Base-by-base conservation (phyloP, 2,329 filamentous ascomycete genomes). In the Colletotrichum eremochloae region DNA sequence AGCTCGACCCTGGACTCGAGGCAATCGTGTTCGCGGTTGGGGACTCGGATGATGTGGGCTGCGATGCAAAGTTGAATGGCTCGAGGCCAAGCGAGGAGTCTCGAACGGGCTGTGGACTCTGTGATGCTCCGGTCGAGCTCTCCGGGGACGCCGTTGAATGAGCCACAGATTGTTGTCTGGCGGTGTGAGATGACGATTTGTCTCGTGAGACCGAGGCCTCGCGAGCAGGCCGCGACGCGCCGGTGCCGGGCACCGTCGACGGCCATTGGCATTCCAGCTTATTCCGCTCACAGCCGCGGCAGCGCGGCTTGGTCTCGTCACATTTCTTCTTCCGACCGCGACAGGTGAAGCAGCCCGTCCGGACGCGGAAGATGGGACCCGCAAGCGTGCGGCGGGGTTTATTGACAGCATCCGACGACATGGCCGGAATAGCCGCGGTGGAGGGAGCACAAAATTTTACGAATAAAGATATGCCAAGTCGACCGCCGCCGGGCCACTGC, bases 251-350 rank as follows among this genome's bases (percentile, higher is more conserved):
- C n/a, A 44, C 38, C n/a, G 67, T 52, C 20, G 62, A 36, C 6
- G 67, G 71, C 71, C 71, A 73, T 7, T 48, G 48, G 36, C 71
- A 71, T 29, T 63, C 72, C 18, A 79, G 73, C n/a, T 72, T 72
- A 63, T 78, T 80, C 29, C 76, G 75, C 46, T 75, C 75, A 52
- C 82, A 84, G 63, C 82, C 80, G 42, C 79, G 78, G 72, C 84
- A 86, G 53, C 79, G 79, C 2, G 84, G 84, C 73, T 84, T 84
- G 12, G 75, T 77, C 76, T 86, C 84, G 71, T 85, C 84, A 76
- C 84, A 86, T 76, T 86, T 86, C 80, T 85, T 85, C 79, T 85
- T 85, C 56, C 84, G 81, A 36, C 79, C 79, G 75, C 84, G 83
- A 76, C 84, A 86, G 74, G 83, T 85, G 63, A 84, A 74, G 74